Base-by-base conservation (phyloP, 1,284 basidiomycete genomes). In the Mycosarcoma mackinlayi region DNA sequence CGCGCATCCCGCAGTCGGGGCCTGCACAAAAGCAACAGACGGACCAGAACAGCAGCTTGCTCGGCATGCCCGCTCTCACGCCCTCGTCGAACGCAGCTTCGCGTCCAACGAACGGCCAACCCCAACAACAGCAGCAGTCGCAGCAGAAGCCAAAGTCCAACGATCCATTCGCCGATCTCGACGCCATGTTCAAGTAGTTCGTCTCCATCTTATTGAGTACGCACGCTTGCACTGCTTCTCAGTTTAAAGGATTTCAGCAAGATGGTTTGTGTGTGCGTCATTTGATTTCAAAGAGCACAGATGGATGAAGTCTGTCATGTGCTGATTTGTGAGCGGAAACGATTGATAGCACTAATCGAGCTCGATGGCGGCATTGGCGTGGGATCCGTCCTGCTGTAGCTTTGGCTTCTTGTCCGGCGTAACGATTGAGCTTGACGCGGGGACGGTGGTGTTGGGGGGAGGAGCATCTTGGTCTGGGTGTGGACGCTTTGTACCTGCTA, bases 151-250 rank as follows among this genome's bases (percentile, higher is more conserved):
- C 66, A 1, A 72, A 61, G 40, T 35, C 50, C 9, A 60, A 58
- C 37, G 78, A 80, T 52, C 78, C 78, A 8, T 79, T 80, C 48
- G 78, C 76, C 16, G 78, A 75, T 35, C 61, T 80, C 16, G 78
- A 78, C 33, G 65, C 57, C 28, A 62, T 79, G 58, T 74, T 79
- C 64, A 69, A 66, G 64, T 80, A 66, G 23, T 18, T 14, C 30
- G 7, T 18, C 14, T 13, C n/a, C n/a, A n/a, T n/a, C n/a, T n/a
- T n/a, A n/a, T n/a, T n/a, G n/a, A n/a, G n/a, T n/a, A n/a, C n/a
- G n/a, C n/a, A n/a, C n/a, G n/a, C n/a, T n/a, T n/a, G n/a, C n/a
- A 31, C 14, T 14, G 30, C 30, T 31, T 31, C 9, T 8, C 30
- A 31, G 2, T 31, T 4, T 31, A 3, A n/a, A n/a, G n/a, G n/a